Base-by-base conservation (phyloP, 192 early-diverging fungal species). In the Coemansia brasiliensis region DNA sequence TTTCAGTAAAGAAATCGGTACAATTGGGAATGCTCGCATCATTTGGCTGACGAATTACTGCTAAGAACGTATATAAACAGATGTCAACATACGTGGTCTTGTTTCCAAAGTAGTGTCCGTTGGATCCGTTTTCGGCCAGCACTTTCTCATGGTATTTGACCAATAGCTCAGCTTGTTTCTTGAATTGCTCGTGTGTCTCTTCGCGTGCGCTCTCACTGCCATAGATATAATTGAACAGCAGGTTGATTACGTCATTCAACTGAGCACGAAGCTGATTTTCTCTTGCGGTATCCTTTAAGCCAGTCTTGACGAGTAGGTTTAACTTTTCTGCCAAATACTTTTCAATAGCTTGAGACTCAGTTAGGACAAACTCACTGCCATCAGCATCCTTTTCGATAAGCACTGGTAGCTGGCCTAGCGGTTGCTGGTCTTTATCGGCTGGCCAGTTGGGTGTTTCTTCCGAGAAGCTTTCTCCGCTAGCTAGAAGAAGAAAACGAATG, bases 41-140 rank as follows among this genome's bases (percentile, higher is more conserved):
- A 16, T 7, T 32, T 27, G 49, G 49, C 49, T 18, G 15, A 7
- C 49, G 49, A 16, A 51, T 51, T 7, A 35, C 0, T 4, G 26
- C 17, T 9, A 51, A 16, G 16, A 51, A 51, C 1, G 59, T 39
- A 29, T 52, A 52, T 2, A 43, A 7, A 3, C 38, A 35, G 42
- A 61, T 12, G 52, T 84, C 83, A 15, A 72, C 61, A 17, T 74
- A 57, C 5, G 80, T 77, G 1, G 43, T 64, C 27, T 60, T 44
- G 27, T 60, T 55, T 37, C 83, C 80, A 48, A 85, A 64, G 39
- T 78, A 83, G 40, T 85, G 83, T 0, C 84, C 81, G 21, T 78
- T 85, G 18, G 64, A 59, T 0, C 84, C 84, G 44, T 85, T 84
- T 29, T 82, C 69, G 24, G 48, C 48, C 52, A 84, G 49, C 11